phyloP scores from a whole-genome alignment of 768 basidiomycete genomes.

The Clitopilus passeckerianus region DNA sequence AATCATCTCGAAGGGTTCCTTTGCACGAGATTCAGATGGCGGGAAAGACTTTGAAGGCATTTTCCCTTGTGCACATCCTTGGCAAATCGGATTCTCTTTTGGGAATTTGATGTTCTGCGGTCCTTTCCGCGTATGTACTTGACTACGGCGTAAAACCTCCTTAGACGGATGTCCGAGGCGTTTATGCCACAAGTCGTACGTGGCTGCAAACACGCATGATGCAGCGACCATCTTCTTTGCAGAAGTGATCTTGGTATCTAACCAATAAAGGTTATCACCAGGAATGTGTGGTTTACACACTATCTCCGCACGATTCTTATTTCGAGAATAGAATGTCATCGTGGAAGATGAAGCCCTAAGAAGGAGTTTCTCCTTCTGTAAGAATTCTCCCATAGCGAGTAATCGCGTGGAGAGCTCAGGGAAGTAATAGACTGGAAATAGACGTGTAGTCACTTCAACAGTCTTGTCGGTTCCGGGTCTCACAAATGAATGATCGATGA shows the following conservation, averaged over 20 bases:
- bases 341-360: not conserved
- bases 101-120: not conserved
- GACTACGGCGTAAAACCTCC: not conserved
- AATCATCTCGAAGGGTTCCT: slow-evolving; percentile 10
- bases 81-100: not conserved
- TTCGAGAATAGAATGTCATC: not conserved
- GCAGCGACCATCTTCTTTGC: too few species aligned
- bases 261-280: not conserved
- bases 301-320: not conserved
- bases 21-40: slow-evolving; percentile 5
- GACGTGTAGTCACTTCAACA: not conserved
- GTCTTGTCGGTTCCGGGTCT: not conserved
- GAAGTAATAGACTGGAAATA: not conserved
- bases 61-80: slow-evolving; percentile 14
- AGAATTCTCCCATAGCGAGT: not conserved
- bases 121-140: not conserved
- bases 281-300: not conserved
- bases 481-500: not conserved
- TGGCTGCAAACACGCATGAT: too few species aligned
- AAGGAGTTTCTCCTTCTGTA: not conserved
- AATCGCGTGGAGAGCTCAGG: not conserved
- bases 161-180: slow-evolving; percentile 2
- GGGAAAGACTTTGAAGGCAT: slow-evolving; percentile 11
- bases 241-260: not conserved
- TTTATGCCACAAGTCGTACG: slow-evolving; percentile 3